phyloP scores from a whole-genome alignment of 345 rosid species.

The Heritiera littoralis region DNA sequence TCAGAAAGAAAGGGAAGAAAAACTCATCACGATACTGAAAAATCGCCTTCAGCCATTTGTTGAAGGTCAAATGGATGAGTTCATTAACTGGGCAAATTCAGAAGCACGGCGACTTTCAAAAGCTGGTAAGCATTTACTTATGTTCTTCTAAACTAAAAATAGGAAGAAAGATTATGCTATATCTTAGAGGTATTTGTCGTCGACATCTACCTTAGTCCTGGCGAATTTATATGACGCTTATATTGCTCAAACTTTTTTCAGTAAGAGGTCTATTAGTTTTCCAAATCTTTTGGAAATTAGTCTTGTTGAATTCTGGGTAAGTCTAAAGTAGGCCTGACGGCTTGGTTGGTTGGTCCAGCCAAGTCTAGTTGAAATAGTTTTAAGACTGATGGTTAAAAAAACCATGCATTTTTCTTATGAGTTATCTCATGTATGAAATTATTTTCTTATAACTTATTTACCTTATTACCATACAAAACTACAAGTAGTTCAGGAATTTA shows the following conservation, averaged over 20 bases:
- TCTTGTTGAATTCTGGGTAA: neutral
- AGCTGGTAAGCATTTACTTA: slow-evolving; percentile 52
- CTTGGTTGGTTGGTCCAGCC: neutral
- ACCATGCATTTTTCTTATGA: neutral
- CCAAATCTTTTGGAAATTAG: neutral
- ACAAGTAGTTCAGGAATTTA: neutral
- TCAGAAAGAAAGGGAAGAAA: slow-evolving; percentile 72
- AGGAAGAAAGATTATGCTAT: neutral
- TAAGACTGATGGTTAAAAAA: neutral
- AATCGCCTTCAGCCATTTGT: slow-evolving; percentile 70
- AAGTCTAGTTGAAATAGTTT: neutral
- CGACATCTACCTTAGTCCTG: neutral
- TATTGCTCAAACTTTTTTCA: neutral
- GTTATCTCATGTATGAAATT: neutral
- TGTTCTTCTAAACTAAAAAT: slow-evolving; percentile 3
- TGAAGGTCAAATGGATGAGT: slow-evolving; percentile 64
- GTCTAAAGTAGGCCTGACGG: neutral
- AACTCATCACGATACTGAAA: slow-evolving; percentile 62
- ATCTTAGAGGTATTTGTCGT: too few relatives aligned
- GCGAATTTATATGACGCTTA: neutral
- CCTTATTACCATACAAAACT: neutral
- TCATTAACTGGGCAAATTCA: slow-evolving; percentile 65
- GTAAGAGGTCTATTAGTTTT: neutral
- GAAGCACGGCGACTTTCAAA: slow-evolving; percentile 76
- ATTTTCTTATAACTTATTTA: neutral